phyloP scores from a whole-genome alignment of 2,329 filamentous ascomycete genomes.

The Rhinocladiella similis region DNA sequence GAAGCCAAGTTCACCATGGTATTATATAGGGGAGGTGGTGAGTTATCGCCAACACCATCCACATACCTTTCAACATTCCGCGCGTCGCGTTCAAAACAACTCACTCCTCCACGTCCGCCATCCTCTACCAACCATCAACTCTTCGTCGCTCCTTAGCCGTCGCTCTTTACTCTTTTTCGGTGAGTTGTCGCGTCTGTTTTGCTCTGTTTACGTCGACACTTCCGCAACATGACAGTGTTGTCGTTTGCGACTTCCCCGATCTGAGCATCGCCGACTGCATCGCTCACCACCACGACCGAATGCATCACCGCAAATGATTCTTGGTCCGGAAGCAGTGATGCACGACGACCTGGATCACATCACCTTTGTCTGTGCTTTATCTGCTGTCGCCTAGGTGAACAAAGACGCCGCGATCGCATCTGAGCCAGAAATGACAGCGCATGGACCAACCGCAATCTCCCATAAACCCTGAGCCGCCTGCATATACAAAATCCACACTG shows the following conservation, averaged over 20 bases:
- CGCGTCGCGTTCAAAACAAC: background rate
- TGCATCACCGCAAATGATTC: conserved; percentile 4
- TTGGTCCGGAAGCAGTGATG: conserved; percentile 19
- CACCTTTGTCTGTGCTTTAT: conserved; percentile 23
- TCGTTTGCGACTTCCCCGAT: conserved; percentile 1
- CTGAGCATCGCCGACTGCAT: too few species aligned
- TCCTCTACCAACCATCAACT: background rate
- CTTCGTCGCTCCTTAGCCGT: background rate
- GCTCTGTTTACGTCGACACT: background rate
- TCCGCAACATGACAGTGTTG: background rate
- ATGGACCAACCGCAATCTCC: conserved; percentile 24
- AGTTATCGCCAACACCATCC: conserved; percentile 1
- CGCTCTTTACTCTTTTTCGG: background rate
- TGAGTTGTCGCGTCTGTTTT: conserved; percentile 3
- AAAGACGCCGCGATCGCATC: conserved; percentile 13
- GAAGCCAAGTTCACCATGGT: background rate
- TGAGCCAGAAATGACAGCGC: conserved; percentile 16
- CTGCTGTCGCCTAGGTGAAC: conserved; percentile 20
- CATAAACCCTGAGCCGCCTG: background rate
- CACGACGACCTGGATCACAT: conserved; percentile 2
- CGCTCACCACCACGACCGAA: background rate
- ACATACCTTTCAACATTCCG: conserved; percentile 17
- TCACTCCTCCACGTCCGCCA: background rate
- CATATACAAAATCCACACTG: conserved; percentile 9
- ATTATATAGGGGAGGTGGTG: background rate